Percentiles rank a stretch among this genome's conserved stretches.
phyloP scores from a whole-genome alignment of 106 monocot genomes.

The Allium cepa region DNA sequence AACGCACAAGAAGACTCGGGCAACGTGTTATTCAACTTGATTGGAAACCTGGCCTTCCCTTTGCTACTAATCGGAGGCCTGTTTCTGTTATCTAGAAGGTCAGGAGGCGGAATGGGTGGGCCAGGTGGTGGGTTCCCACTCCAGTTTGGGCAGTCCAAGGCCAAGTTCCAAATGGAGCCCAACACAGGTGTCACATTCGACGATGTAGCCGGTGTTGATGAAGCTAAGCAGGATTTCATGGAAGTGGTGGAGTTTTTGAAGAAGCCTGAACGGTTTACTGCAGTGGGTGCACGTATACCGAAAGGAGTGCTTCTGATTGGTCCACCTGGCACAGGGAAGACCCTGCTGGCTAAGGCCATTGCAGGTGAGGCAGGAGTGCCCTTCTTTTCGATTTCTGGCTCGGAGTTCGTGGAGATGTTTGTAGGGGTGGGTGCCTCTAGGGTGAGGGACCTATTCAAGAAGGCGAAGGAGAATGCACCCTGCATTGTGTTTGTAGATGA shows the following conservation, averaged over 20 bases:
- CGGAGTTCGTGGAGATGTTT: constrained; percentile 99
- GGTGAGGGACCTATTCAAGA: constrained; percentile 93
- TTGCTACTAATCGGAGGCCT: constrained; percentile 82
- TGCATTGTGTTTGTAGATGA: constrained; percentile 99
- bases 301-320: constrained; percentile 98
- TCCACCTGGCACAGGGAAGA: constrained; percentile 98
- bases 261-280: constrained; percentile 98
- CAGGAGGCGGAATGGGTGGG: constrained; percentile 86
- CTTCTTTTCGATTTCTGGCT: constrained; percentile 97
- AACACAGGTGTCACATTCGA: constrained; percentile 98
- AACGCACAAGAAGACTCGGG: constrained; percentile 88
- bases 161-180: constrained; percentile 99
- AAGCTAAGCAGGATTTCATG: constrained; percentile 99
- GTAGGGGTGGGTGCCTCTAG: constrained; percentile 94
- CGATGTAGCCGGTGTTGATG: constrained; percentile 96
- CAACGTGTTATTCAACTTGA: constrained; percentile 75
- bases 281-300: constrained; percentile 93
- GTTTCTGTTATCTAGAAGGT: constrained; percentile 84
- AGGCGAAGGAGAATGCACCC: constrained; percentile 96
- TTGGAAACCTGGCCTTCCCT: constrained; percentile 92
- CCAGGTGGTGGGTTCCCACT: constrained; percentile 91
- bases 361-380: constrained; percentile 98
- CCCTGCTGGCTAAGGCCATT: constrained; percentile 96
- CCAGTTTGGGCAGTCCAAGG: constrained; percentile 78
- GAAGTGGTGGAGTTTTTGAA: constrained; percentile 99